Percentiles rank a stretch among this genome's conserved stretches.
Evolutionary conservation across 2,329 filamentous ascomycete species (phyloP).

Genomic region (Endocalyx cinctus): DNA sequence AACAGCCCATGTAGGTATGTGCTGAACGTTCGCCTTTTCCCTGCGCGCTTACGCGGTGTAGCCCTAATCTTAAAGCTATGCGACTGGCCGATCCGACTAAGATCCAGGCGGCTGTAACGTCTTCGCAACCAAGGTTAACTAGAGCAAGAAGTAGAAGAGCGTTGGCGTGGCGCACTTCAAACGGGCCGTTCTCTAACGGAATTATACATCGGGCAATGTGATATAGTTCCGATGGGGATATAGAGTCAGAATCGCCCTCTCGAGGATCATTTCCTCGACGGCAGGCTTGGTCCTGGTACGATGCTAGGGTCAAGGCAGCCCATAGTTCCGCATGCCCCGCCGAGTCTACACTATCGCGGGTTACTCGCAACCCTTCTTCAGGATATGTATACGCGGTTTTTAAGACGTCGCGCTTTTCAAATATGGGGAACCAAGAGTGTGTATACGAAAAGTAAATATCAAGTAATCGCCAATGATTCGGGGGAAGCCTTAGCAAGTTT

Average conservation of each 20-base stretch:
- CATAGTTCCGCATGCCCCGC: conserved; percentile 54
- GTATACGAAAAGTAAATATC: conserved; percentile 73
- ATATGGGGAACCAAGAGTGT: conserved; percentile 71
- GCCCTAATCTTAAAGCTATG: conserved; percentile 36
- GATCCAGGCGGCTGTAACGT: conserved; percentile 57
- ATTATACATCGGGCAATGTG: conserved; percentile 44
- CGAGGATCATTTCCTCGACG: conserved; percentile 8
- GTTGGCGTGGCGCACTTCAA: conserved; percentile 49
- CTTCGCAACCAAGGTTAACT: conserved; percentile 55
- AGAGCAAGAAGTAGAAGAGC: conserved; percentile 57
- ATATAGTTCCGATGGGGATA: conserved; percentile 40
- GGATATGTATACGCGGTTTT: conserved; percentile 40
- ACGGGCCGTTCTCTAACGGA: conserved; percentile 42
- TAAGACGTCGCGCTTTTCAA: conserved; percentile 61
- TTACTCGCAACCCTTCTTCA: conserved; percentile 25
- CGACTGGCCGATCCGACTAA: conserved; percentile 61
- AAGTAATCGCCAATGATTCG: conserved; percentile 56
- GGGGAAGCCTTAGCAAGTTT: conserved; percentile 45
- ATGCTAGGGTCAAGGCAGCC: conserved; percentile 54
- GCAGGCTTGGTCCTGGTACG: conserved; percentile 44
- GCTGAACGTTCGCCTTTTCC: conserved; percentile 26
- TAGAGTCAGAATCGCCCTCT: conserved; percentile 15
- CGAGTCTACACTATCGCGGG: conserved; percentile 23
- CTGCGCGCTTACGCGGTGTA: too few species aligned
- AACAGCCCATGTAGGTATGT: conserved; percentile 52